These are phyloP conservation scores for Tetrastigma voinierianum DNA, from an alignment of 164 flowering plant species.

Conservation along the genomic window DNA sequence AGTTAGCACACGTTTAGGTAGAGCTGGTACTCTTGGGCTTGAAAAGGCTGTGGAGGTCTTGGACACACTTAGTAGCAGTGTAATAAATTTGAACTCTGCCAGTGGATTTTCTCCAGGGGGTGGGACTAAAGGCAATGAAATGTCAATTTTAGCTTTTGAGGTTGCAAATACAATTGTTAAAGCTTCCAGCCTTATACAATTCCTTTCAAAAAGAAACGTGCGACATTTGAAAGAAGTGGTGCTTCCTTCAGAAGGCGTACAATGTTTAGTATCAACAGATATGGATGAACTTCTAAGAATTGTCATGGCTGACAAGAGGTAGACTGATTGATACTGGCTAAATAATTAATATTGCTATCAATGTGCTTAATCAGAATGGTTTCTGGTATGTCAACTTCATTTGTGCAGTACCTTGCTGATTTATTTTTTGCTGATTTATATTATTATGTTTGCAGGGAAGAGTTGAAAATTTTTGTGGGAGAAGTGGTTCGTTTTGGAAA, in stretches of 20 bases:
- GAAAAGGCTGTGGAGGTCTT: conserved; percentile 36
- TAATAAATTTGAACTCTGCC: conserved; percentile 28
- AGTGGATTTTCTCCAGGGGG: conserved; percentile 24
- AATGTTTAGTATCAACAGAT: conserved; percentile 31
- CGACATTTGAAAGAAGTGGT: conserved; percentile 30
- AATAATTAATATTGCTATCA: background rate
- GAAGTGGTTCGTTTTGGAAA: conserved; percentile 96
- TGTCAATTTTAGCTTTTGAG: conserved; percentile 36
- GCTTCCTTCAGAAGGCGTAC: conserved; percentile 38
- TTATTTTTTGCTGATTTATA: background rate
- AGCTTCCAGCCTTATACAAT: conserved; percentile 33
- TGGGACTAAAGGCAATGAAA: conserved; percentile 29
- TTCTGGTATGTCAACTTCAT: background rate
- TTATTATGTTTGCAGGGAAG: conserved; percentile 57
- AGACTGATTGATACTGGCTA: background rate
- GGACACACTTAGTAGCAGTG: conserved; percentile 38
- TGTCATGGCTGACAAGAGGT: conserved; percentile 42
- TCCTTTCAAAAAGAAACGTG: conserved; percentile 25
- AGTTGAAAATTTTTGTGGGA: conserved; percentile 66
- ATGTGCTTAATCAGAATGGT: background rate
- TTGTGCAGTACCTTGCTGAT: background rate
- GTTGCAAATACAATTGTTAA: conserved; percentile 43
- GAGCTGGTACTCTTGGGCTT: conserved; percentile 28
- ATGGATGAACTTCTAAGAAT: conserved; percentile 31
- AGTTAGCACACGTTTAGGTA: conserved; percentile 31